Percentiles rank a stretch among this genome's conserved stretches.
phyloP scores from a whole-genome alignment of 2,329 filamentous ascomycete species.

The Trichoderma sp. region DNA sequence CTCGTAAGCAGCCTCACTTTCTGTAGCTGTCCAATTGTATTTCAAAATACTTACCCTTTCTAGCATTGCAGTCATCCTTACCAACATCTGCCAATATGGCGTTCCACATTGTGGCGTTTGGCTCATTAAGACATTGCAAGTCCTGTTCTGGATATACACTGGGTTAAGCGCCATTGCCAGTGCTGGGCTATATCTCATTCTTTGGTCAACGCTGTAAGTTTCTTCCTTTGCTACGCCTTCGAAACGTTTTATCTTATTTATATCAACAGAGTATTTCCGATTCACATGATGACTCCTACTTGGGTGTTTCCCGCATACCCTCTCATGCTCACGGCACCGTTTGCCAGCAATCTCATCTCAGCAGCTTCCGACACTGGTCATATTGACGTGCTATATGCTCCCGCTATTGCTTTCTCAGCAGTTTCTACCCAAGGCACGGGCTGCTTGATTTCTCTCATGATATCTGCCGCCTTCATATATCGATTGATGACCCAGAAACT shows the following conservation, averaged over 20 bases:
- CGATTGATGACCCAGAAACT: constrained; percentile 87
- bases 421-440: constrained; percentile 57
- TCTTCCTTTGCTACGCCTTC: background rate
- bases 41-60: constrained; percentile 28
- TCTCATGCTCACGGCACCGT: constrained; percentile 72
- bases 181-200: constrained; percentile 70
- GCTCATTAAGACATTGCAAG: constrained; percentile 60
- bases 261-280: constrained; percentile 54
- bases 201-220: constrained; percentile 63
- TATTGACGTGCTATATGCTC: constrained; percentile 38
- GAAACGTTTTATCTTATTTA: background rate
- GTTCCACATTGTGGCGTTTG: constrained; percentile 62
- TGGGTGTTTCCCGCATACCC: constrained; percentile 90
- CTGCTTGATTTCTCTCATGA: constrained; percentile 68
- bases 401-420: constrained; percentile 52
- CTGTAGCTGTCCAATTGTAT: background rate
- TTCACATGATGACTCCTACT: constrained; percentile 82
- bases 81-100: constrained; percentile 78
- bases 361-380: constrained; percentile 36
- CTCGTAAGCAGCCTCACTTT: constrained; percentile 40
- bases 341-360: constrained; percentile 61
- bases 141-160: constrained; percentile 75
- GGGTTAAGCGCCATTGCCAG: constrained; percentile 67
- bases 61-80: constrained; percentile 68
- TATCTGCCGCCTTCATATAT: constrained; percentile 82